phyloP scores from a whole-genome alignment of 805 yeast genomes.

The Candida coleopterorum region DNA sequence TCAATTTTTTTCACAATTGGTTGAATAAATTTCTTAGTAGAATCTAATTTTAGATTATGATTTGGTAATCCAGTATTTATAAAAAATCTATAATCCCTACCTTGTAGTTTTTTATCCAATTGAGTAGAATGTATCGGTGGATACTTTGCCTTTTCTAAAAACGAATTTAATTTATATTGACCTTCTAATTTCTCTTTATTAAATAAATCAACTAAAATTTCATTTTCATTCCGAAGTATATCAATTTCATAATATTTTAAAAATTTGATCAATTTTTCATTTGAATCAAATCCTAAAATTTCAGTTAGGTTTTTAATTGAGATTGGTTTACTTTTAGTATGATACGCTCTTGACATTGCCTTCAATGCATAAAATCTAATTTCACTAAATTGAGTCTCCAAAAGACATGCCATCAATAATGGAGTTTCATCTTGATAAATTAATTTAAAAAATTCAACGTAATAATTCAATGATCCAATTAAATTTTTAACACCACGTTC shows the following conservation, averaged over 20 bases:
- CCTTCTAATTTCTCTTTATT: slow-evolving; percentile 38
- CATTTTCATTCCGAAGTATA: slow-evolving; percentile 25
- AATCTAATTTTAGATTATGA: slow-evolving; percentile 18
- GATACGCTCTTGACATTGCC: slow-evolving; percentile 60
- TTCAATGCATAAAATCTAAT: slow-evolving; percentile 69
- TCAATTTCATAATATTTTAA: slow-evolving; percentile 62
- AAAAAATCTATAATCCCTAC: slow-evolving; percentile 19
- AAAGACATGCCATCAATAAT: slow-evolving; percentile 62
- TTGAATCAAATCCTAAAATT: slow-evolving; percentile 65
- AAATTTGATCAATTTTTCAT: slow-evolving; percentile 48
- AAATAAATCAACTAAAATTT: slow-evolving; percentile 32
- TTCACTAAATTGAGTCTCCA: slow-evolving; percentile 79
- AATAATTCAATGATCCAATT: slow-evolving; percentile 56
- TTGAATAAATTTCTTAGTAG: background rate
- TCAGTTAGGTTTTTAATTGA: slow-evolving; percentile 42
- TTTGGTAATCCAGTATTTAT: slow-evolving; percentile 33
- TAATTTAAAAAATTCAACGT: slow-evolving; percentile 56
- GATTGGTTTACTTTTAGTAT: slow-evolving; percentile 66
- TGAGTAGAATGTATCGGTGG: slow-evolving; percentile 31
- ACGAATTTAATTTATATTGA: slow-evolving; percentile 34
- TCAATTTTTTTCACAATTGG: background rate
- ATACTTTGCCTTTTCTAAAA: slow-evolving; percentile 34
- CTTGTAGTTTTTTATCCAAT: slow-evolving; percentile 22
- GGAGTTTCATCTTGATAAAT: slow-evolving; percentile 51
- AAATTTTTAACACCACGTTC: slow-evolving; percentile 50